Base-by-base conservation (phyloP, 2,329 filamentous ascomycete genomes). In the Penicillium sp. region DNA sequence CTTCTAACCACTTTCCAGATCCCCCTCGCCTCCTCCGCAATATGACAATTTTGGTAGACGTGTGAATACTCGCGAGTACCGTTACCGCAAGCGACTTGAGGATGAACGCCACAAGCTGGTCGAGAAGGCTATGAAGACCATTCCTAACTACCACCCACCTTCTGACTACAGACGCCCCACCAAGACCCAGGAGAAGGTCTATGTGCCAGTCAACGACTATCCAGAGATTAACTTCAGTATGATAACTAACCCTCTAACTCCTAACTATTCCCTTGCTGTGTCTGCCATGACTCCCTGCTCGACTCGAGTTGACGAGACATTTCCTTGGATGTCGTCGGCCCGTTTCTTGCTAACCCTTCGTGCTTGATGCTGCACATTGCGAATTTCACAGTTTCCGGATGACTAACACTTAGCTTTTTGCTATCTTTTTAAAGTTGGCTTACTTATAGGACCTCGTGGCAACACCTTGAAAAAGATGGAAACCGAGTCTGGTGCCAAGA, bases 221-320 rank as follows among this genome's bases (percentile, higher is more conserved):
- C 93, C 93, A 79, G 93, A 98, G 73, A 97, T 98, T 84, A 98
- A 98, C 85, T 98, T 98, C 88, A 98, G 93, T 98, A 96, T 91
- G 91, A 91, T 93, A 90, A 84, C 90, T 95, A 95, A 95, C 88
- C 89, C 88, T 89, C 82, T 83, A 84, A 86, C 82, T 78, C 79
- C 82, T 86, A 84, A 86, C 71, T 64, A 68, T 72, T 66, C 59
- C 54, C 65, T 60, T 56, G 46, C 60, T 56, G 58, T 66, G 62
- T 68, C 62, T 65, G 63, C 53, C 51, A 58, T 62, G 58, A 53
- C 51, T 59, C 47, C 56, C 44, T 72, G 66, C 69, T 72, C 65
- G 62, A 65, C 64, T 67, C 61, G 64, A 59, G 64, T 62, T 58
- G 56, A 52, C 51, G 54, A 60, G 57, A 52, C 56, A 58, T 63